Conservation (phyloP, 805 yeast genomes). For the Tetrapisispora pingtungensis region DNA sequence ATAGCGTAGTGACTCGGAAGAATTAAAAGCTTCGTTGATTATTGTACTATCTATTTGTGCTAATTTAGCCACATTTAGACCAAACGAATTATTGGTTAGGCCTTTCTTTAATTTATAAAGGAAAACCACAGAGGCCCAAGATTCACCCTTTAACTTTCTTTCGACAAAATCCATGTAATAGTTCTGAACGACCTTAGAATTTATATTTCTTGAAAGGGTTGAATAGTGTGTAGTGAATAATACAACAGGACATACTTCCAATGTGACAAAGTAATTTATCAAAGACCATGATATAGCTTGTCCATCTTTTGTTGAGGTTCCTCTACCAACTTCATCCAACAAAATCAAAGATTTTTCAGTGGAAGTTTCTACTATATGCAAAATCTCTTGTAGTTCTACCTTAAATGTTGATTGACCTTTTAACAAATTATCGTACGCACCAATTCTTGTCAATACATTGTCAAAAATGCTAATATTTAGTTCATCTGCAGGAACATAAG, state of each 20-base stretch:
- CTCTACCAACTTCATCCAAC: conserved; percentile 93
- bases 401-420: conserved; percentile 77
- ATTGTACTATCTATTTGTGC: conserved; percentile 50
- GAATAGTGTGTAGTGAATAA: conserved; percentile 84
- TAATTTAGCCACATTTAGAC: conserved; percentile 73
- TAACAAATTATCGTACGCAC: conserved; percentile 70
- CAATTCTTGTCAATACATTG: conserved; percentile 53
- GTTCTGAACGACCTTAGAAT: conserved; percentile 38
- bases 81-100: conserved; percentile 56
- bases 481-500: conserved; percentile 38
- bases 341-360: conserved; percentile 71
- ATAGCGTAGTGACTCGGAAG: conserved; percentile 16
- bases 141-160: conserved; percentile 28
- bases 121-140: conserved; percentile 37
- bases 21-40: conserved; percentile 35
- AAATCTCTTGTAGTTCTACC: conserved; percentile 94
- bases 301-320: conserved; percentile 77
- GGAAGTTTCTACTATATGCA: conserved; percentile 74
- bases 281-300: conserved; percentile 71
- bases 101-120: conserved; percentile 44
- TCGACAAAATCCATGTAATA: conserved; percentile 63
- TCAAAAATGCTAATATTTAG: conserved; percentile 62
- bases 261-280: conserved; percentile 43
- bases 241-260: conserved; percentile 39
- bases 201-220: conserved; percentile 41